Evolutionary conservation across 441 rosid genomes (phyloP), one percentile per base, ranked within the genome.

Genomic region (Pelargonium cotyledonis): DNA sequence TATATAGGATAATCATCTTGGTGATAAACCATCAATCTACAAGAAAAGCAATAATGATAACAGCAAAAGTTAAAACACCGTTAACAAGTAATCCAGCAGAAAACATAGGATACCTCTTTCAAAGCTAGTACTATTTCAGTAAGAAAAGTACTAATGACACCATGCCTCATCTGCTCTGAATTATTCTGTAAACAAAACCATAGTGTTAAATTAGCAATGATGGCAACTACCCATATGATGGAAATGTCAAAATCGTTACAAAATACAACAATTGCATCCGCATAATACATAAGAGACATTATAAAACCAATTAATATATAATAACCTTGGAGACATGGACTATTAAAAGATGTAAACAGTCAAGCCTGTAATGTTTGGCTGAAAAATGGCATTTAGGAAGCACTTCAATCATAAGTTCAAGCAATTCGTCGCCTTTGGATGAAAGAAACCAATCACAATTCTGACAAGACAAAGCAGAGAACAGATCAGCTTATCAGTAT

Each of bases 311-410:
- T 19, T 58, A 26, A 69, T 31, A 65, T 70, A 68, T 46, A 72
- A 64, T 75, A 64, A 84, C 89, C 94, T 84, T 91, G 65, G 86
- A 84, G 21, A 80, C 83, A 80, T 84, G 81, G 65, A 82, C 90
- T 71, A 89, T 81, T 14, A 95, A 76, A 82, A 82, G 81, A 84
- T 95, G 84, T 76, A 95, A 82, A 78, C 99, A 95, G 68, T 92
- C 95, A 68, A 95, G 96, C 72, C 97, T 88, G 74, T 91, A 89
- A 49, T 87, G 87, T 84, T 85, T 95, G 46, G 97, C 97, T 75
- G 97, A 91, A 75, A 91, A 91, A 82, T 95, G 97, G 75, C 94
- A 89, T 4, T 74, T 76, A 3, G 91, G 85, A 69, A 85, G 73
- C 71, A 85, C 85, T 74, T 89, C 86, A 58, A 85, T 81, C 96